These are phyloP conservation scores for Neocatenulostroma microsporum DNA, from an alignment of 2,329 filamentous ascomycete genomes.

Conservation along the genomic window DNA sequence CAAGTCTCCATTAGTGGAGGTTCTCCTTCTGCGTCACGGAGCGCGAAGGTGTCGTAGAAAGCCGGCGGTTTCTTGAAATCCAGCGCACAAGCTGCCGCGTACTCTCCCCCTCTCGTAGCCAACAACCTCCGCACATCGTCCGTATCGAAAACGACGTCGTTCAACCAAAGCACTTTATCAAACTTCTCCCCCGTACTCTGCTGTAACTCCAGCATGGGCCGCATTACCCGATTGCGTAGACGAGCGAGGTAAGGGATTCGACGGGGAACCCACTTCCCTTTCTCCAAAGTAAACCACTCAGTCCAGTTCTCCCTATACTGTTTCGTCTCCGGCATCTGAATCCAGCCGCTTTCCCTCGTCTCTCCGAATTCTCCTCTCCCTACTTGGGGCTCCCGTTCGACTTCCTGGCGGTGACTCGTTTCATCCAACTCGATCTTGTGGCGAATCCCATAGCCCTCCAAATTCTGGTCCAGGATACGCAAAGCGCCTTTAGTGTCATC, in stretches of 20 bases:
- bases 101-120: constrained; percentile 50
- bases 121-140: constrained; percentile 51
- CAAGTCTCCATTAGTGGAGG: constrained; percentile 48
- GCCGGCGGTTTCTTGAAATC: constrained; percentile 49
- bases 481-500: constrained; percentile 60
- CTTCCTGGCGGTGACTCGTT: constrained; percentile 51
- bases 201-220: constrained; percentile 48
- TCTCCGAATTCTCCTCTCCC: too few species aligned
- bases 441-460: constrained; percentile 47
- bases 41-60: constrained; percentile 58
- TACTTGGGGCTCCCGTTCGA: constrained; percentile 39
- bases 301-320: constrained; percentile 9
- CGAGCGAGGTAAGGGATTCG: constrained; percentile 62
- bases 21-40: constrained; percentile 48
- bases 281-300: constrained; percentile 10
- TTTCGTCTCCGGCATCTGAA: constrained; percentile 44
- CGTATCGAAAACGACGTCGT: constrained; percentile 56
- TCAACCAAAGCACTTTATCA: constrained; percentile 55
- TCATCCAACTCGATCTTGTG: constrained; percentile 52
- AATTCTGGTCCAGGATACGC: constrained; percentile 46
- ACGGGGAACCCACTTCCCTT: constrained; percentile 48
- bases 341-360: constrained; percentile 59
- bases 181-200: constrained; percentile 44
- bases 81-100: constrained; percentile 55
- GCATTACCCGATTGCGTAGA: constrained; percentile 56